A percentile compares a stretch with the other conserved stretches of the same genome.
Evolutionary conservation across 2,329 filamentous ascomycete species (phyloP).

Genomic region (Phyllosticta citribraziliensis): DNA sequence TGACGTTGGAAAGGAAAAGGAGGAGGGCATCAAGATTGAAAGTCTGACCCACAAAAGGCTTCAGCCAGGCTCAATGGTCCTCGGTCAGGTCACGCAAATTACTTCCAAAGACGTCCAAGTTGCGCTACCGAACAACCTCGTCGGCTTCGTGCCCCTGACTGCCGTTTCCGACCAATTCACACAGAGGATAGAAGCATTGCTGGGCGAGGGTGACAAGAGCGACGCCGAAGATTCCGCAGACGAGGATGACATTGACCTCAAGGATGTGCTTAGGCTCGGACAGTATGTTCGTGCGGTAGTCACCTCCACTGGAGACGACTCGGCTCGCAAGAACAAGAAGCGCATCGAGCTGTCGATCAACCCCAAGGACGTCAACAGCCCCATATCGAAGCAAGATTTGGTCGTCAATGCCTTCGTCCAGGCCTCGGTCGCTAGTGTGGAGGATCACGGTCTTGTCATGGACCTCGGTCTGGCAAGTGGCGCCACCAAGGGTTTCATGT

Average conservation of each 20-base stretch:
- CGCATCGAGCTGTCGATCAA: constrained; percentile 81
- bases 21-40: constrained; percentile 58
- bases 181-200: constrained; percentile 57
- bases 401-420: constrained; percentile 71
- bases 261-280: constrained; percentile 66
- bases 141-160: constrained; percentile 83
- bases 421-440: constrained; percentile 80
- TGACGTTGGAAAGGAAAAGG: constrained; percentile 35
- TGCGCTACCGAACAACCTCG: constrained; percentile 84
- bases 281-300: constrained; percentile 85
- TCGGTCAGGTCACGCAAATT: constrained; percentile 78
- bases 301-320: constrained; percentile 62
- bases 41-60: constrained; percentile 86
- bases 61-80: constrained; percentile 72
- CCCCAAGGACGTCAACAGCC: constrained; percentile 67
- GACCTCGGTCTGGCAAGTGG: constrained; percentile 66
- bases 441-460: constrained; percentile 93
- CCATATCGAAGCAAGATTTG: constrained; percentile 62
- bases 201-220: constrained; percentile 51
- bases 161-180: constrained; percentile 77
- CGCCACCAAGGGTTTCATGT: constrained; percentile 70
- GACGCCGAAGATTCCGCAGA: constrained; percentile 44
- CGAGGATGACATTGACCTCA: constrained; percentile 54
- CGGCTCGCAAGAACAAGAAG: constrained; percentile 58
- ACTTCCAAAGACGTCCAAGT: constrained; percentile 69